A percentile compares a stretch with the other conserved stretches of the same genome.
Evolutionary conservation across 2,329 filamentous ascomycete species (phyloP).

Genomic region (Moelleriella libera): DNA sequence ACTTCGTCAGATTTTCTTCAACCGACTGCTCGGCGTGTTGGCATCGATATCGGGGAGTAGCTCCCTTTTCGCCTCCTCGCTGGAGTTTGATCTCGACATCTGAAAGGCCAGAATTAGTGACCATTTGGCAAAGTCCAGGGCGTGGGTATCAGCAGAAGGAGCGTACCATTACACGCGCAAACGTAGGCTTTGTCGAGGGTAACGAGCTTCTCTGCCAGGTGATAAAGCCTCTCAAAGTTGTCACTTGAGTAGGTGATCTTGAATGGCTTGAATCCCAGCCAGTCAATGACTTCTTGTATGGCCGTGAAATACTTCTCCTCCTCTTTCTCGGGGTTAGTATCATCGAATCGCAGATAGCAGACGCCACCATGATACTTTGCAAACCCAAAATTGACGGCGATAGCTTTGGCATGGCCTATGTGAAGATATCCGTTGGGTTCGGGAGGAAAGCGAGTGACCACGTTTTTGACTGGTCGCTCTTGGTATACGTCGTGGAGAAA

Average conservation of each 20-base stretch:
- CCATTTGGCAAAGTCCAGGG: constrained; percentile 21
- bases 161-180: constrained; percentile 59
- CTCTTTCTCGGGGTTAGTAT: constrained; percentile 90
- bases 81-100: constrained; percentile 72
- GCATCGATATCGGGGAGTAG: constrained; percentile 61
- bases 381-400: constrained; percentile 93
- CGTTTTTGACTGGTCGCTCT: constrained; percentile 45
- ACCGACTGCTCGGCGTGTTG: constrained; percentile 59
- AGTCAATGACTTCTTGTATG: constrained; percentile 74
- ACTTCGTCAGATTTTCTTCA: constrained; percentile 67
- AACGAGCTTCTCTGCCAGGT: constrained; percentile 72
- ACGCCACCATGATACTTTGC: constrained; percentile 64
- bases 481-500: constrained; percentile 62
- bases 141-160: constrained; percentile 33
- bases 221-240: constrained; percentile 72
- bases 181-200: constrained; percentile 57
- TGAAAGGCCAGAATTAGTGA: constrained; percentile 54
- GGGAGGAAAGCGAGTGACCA: constrained; percentile 63
- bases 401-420: constrained; percentile 89
- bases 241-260: constrained; percentile 72
- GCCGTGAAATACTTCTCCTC: constrained; percentile 78
- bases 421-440: constrained; percentile 90
- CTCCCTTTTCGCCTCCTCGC: constrained; percentile 60
- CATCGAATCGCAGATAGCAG: constrained; percentile 56
- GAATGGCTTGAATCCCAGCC: constrained; percentile 34